phyloP scores from a whole-genome alignment of 306 rosid species.

The Spatholobus suberectus region DNA sequence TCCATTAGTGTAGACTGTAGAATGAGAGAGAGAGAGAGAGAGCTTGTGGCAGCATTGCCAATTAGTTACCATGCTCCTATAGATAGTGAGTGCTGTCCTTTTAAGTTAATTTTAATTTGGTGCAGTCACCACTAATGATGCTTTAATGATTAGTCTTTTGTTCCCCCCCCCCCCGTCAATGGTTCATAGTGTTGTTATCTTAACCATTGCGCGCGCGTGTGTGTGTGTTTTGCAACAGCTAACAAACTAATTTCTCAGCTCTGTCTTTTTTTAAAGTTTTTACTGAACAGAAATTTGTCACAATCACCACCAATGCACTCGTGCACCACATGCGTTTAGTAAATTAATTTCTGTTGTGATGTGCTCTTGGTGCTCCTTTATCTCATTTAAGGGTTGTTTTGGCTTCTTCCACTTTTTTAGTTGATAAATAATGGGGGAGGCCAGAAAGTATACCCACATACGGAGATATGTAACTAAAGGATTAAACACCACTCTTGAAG shows the following conservation, averaged over 20 bases:
- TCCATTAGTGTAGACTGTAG: constrained; percentile 41
- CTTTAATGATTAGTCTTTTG: constrained; percentile 35
- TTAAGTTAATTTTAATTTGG: constrained; percentile 42
- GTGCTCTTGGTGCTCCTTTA: neutral
- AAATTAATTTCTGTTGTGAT: constrained; percentile 1
- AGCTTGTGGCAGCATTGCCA: constrained; percentile 37
- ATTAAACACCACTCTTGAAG: constrained; percentile 35
- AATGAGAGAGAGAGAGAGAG: constrained; percentile 34
- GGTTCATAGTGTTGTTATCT: constrained; percentile 25
- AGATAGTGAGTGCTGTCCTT: constrained; percentile 37
- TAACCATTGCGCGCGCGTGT: neutral
- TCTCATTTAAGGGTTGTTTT: constrained; percentile 2
- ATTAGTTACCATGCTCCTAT: constrained; percentile 46
- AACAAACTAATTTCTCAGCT: constrained; percentile 37
- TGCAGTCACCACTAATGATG: constrained; percentile 40
- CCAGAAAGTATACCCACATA: neutral
- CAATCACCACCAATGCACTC: neutral
- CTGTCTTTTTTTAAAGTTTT: constrained; percentile 3
- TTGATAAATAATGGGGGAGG: constrained; percentile 27
- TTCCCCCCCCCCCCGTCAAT: constrained; percentile 24
- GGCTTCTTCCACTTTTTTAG: constrained; percentile 21
- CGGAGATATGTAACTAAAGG: constrained; percentile 30
- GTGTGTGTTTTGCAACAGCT: constrained; percentile 30
- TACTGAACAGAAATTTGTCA: constrained; percentile 21
- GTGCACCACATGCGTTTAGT: neutral